Evolutionary conservation across 441 rosid genomes (phyloP).

Genomic region (Populus tomentosa): DNA sequence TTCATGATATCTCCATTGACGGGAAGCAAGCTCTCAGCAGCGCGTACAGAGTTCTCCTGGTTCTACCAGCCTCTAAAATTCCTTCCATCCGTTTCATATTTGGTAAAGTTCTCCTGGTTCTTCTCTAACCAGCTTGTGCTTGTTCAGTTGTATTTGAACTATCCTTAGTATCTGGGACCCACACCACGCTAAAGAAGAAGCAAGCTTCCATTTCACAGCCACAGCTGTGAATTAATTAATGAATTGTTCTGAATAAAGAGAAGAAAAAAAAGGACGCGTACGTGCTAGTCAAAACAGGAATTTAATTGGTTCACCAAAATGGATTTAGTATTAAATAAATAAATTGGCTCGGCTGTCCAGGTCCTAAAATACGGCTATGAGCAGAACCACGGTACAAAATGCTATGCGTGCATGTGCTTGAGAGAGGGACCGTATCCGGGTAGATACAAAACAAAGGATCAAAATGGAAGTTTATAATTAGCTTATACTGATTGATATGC

Average conservation of each 20-base stretch:
- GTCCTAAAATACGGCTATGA: constrained; percentile 15
- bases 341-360: neutral
- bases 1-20: neutral
- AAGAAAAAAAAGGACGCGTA: neutral
- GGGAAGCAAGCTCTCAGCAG: neutral
- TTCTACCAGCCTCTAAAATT: neutral
- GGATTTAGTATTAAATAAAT: constrained; percentile 13
- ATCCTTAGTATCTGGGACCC: too few relatives aligned
- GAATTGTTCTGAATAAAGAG: neutral
- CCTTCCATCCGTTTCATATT: neutral
- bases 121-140: too few relatives aligned
- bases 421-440: neutral
- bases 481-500: too few relatives aligned
- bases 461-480: too few relatives aligned
- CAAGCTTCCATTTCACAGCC: neutral
- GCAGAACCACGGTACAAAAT: neutral
- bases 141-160: too few relatives aligned
- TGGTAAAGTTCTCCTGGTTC: neutral
- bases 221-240: neutral
- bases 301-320: constrained; percentile 23
- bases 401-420: neutral
- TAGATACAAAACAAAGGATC: too few relatives aligned
- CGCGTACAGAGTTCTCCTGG: neutral
- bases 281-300: neutral
- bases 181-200: too few relatives aligned